phyloP scores from a whole-genome alignment of 1,139 yeast genomes.

The Scheffersomyces insectosa region DNA sequence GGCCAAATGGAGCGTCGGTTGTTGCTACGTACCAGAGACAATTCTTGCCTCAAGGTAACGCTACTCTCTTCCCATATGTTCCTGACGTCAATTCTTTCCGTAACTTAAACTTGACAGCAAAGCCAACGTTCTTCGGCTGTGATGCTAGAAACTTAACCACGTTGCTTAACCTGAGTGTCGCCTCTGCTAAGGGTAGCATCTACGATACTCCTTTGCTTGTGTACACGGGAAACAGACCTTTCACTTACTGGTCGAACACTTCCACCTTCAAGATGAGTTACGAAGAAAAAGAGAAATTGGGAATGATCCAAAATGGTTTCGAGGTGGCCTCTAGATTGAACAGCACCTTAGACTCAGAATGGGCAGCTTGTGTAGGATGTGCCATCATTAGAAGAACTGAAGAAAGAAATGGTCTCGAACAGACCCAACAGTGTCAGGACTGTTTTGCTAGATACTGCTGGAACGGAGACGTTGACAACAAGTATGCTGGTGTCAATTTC shows the following conservation, averaged over 20 bases:
- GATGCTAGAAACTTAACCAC: constrained; percentile 40
- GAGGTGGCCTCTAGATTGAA: constrained; percentile 27
- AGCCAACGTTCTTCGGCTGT: constrained; percentile 48
- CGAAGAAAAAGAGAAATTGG: constrained; percentile 33
- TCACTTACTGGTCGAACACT: constrained; percentile 36
- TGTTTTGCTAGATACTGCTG: constrained; percentile 45
- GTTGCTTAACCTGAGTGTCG: constrained; percentile 19
- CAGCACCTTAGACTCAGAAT: constrained; percentile 36
- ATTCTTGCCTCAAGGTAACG: constrained; percentile 23
- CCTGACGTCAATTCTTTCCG: constrained; percentile 34
- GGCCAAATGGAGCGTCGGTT: constrained; percentile 41
- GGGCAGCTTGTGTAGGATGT: constrained; percentile 45
- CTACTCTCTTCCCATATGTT: constrained; percentile 36
- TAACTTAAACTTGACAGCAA: constrained; percentile 38
- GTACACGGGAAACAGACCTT: constrained; percentile 44
- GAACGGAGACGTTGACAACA: constrained; percentile 29
- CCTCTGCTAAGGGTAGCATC: constrained; percentile 3
- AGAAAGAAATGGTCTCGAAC: constrained; percentile 40
- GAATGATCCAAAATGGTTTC: constrained; percentile 41
- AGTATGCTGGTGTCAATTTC: constrained; percentile 31
- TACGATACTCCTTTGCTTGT: constrained; percentile 40
- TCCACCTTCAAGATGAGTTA: constrained; percentile 37
- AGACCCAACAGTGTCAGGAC: constrained; percentile 37
- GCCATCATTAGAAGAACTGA: constrained; percentile 46
- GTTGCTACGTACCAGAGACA: constrained; percentile 36